Percentiles rank a stretch among this genome's conserved stretches.
phyloP scores from a whole-genome alignment of 2,329 filamentous ascomycete genomes.

The Hypoxylon sp. region DNA sequence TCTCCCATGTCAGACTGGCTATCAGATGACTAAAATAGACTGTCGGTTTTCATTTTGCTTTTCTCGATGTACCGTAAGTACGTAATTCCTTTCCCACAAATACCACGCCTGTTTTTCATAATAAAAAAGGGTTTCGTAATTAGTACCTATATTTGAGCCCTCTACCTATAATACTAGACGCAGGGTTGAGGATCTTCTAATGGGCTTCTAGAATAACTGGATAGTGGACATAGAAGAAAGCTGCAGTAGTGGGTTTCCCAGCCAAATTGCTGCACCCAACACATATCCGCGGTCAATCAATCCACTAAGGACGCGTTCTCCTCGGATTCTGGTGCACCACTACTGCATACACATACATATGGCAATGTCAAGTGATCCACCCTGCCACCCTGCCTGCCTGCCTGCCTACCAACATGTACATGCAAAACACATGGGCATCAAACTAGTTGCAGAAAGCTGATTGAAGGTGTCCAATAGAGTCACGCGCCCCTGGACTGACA shows the following conservation, averaged over 20 bases:
- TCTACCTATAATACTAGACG: constrained; percentile 2
- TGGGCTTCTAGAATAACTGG: constrained; percentile 46
- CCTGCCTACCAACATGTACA: constrained; percentile 38
- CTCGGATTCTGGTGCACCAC: constrained; percentile 32
- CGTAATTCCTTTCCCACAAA: constrained; percentile 17
- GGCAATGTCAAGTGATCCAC: constrained; percentile 47
- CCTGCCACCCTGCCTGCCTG: constrained; percentile 34
- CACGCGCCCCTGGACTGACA: constrained; percentile 31
- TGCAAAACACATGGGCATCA: constrained; percentile 50
- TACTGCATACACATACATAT: constrained; percentile 42
- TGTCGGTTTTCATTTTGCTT: constrained; percentile 28
- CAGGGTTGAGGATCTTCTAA: constrained; percentile 2
- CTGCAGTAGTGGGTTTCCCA: constrained; percentile 28
- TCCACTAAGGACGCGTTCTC: constrained; percentile 34
- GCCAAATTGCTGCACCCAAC: constrained; percentile 32
- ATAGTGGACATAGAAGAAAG: constrained; percentile 28
- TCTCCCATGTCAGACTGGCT: constrained; percentile 39
- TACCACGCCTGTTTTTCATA: constrained; percentile 4
- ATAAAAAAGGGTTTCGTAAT: constrained; percentile 8
- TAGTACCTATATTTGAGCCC: constrained; percentile 4
- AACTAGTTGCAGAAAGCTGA: constrained; percentile 47
- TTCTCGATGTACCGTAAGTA: constrained; percentile 3
- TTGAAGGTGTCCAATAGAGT: constrained; percentile 39
- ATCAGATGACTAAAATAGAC: constrained; percentile 39
- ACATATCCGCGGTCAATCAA: constrained; percentile 37